Percentiles rank a stretch among this genome's conserved stretches.
These are phyloP conservation scores for Elymus sibiricus DNA, from an alignment of 176 grass and related monocot genomes.

Conservation along the genomic window DNA sequence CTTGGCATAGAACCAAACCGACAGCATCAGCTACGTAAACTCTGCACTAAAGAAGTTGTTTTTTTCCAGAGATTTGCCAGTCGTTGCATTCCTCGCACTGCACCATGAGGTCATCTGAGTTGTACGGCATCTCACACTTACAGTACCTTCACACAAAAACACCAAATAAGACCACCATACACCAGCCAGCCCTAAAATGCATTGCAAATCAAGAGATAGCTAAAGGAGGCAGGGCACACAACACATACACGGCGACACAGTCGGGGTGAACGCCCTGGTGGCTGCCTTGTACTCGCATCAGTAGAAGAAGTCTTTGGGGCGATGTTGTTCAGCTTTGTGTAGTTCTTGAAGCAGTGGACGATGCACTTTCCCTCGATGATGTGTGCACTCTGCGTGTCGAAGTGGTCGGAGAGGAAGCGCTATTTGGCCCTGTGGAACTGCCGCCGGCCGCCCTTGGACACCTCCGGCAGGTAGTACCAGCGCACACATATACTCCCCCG, in stretches of 20 bases:
- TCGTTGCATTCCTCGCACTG: constrained; percentile 88
- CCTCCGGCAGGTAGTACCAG: constrained; percentile 92
- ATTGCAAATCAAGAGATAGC: background rate
- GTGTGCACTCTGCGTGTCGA: constrained; percentile 73
- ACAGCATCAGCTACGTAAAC: background rate
- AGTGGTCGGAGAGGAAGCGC: constrained; percentile 83
- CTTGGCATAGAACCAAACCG: background rate
- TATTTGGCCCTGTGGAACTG: constrained; percentile 84
- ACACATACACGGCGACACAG: constrained; percentile 65
- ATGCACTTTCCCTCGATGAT: constrained; percentile 80
- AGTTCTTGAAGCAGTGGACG: constrained; percentile 82
- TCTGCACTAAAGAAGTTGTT: background rate
- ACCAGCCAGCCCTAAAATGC: constrained; percentile 7
- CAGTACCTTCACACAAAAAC: constrained; percentile 45
- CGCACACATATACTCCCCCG: constrained; percentile 55
- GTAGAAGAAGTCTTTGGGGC: constrained; percentile 68
- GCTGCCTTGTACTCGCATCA: constrained; percentile 75
- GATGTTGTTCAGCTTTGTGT: constrained; percentile 86
- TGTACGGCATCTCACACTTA: constrained; percentile 92
- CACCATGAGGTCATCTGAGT: constrained; percentile 83
- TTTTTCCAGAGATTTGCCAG: constrained; percentile 43
- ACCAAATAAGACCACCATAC: background rate
- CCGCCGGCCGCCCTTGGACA: constrained; percentile 64
- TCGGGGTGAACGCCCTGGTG: constrained; percentile 77
- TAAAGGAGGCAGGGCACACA: background rate